Evolutionary conservation across 768 basidiomycete genomes (phyloP), one percentile per base, ranked within the genome.

Genomic region (Psilocybe cubensis): DNA sequence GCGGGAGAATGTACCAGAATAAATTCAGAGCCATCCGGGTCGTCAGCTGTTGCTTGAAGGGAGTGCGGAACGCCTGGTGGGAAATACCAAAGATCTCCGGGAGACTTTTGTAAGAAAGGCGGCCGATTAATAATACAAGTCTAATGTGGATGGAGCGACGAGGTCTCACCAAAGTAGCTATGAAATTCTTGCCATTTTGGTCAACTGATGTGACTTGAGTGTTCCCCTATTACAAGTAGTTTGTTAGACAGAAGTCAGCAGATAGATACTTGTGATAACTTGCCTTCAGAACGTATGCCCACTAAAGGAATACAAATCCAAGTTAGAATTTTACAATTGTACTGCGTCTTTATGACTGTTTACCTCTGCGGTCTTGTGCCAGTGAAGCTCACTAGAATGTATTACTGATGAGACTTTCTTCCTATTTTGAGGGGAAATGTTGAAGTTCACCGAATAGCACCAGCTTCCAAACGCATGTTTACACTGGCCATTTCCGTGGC

Each of bases 1-100:
- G 23, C 10, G 52, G 12, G 14, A 24, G 40, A 4, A 48, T 56
- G 9, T 27, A 66, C 71, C 27, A 86, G 69, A 42, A 86, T 71
- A 64, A 83, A 84, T 62, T 85, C 82, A 12, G 79, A 73, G 20
- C 83, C 81, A 14, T 76, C 76, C 42, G 71, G 66, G n/a, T 74
- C 74, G 5, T 74, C 76, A 23, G 76, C 75, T 54, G 76, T 82
- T 18, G 83, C 83, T 65, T 84, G 83, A 25, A 84, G 65, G 47
- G 81, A 78, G 61, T 86, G 85, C 0, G 85, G 83, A 41, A 68
- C 74, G 18, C 83, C 84, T 5, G 83, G 63, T 12, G 83, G 83
- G 70, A 85, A 84, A 60, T 78, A 86, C 84, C 85, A 86, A 3
- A 85, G 53, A 62, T 85, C 84, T 23, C 72, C 69, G 25, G 67